These are phyloP conservation scores for Plasmopara muralis DNA, from an alignment of 352 stramenopile species.

Conservation along the genomic window DNA sequence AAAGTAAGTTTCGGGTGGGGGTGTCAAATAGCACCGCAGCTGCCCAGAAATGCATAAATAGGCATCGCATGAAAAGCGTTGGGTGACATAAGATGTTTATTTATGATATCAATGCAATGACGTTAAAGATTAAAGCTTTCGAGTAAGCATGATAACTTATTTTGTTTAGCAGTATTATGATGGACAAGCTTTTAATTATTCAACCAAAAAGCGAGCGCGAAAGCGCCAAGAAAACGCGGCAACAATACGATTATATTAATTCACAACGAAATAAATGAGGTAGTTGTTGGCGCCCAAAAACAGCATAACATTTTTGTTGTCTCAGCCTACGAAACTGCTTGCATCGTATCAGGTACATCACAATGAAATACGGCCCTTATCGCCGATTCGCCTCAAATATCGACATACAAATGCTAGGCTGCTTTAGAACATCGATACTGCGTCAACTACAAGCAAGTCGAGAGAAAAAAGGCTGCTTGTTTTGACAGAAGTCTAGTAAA, in stretches of 20 bases:
- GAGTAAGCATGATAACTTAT: slow-evolving; percentile 43
- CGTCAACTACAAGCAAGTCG: slow-evolving; percentile 18
- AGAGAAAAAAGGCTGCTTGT: not conserved
- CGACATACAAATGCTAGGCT: slow-evolving; percentile 48
- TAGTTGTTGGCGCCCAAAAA: slow-evolving; percentile 45
- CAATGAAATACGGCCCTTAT: slow-evolving; percentile 59
- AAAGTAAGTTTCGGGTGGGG: slow-evolving; percentile 26
- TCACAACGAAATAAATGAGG: slow-evolving; percentile 3
- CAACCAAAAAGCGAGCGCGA: slow-evolving; percentile 8
- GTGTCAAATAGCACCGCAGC: slow-evolving; percentile 27
- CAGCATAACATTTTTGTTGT: slow-evolving; percentile 55
- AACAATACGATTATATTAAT: not conserved
- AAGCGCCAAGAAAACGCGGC: slow-evolving; percentile 6
- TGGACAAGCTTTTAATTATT: not conserved
- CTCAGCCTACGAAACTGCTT: slow-evolving; percentile 45
- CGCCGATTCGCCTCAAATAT: slow-evolving; percentile 52
- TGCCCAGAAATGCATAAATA: slow-evolving; percentile 43
- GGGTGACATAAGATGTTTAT: slow-evolving; percentile 20
- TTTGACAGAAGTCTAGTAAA: no score
- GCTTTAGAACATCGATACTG: slow-evolving; percentile 41
- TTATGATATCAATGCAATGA: slow-evolving; percentile 28
- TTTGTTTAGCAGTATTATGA: slow-evolving; percentile 7
- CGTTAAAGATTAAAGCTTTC: slow-evolving; percentile 40
- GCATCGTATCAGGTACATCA: slow-evolving; percentile 52
- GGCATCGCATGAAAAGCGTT: slow-evolving; percentile 44